These are phyloP conservation scores for Tetrahymena malaccensis DNA, from an alignment of 73 alveolate species.

Conservation along the genomic window DNA sequence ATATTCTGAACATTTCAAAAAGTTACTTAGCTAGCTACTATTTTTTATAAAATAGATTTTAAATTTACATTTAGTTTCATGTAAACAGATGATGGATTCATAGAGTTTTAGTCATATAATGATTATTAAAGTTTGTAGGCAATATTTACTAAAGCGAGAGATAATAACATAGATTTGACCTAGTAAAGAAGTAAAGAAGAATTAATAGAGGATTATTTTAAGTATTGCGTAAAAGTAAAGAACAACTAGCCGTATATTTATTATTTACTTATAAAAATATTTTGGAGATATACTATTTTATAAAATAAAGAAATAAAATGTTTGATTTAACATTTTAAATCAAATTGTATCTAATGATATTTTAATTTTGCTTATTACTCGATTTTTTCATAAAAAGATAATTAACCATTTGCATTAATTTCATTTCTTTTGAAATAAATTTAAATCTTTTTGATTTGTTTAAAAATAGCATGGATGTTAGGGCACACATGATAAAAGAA, in stretches of 20 bases:
- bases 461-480: background rate
- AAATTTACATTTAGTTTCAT: background rate
- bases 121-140: background rate
- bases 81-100: background rate
- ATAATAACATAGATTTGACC: background rate
- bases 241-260: background rate
- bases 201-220: background rate
- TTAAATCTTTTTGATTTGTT: too few species aligned
- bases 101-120: background rate
- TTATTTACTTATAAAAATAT: too few species aligned
- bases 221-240: background rate
- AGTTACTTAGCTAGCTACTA: background rate
- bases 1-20: background rate
- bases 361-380: too few species aligned
- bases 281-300: too few species aligned
- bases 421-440: too few species aligned
- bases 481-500: background rate
- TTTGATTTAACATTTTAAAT: too few species aligned
- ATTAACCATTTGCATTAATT: too few species aligned
- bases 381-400: too few species aligned
- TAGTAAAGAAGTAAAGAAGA: background rate
- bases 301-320: too few species aligned
- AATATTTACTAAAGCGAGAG: background rate
- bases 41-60: background rate
- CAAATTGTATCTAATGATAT: too few species aligned